Conservation (phyloP, 352 stramenopile species). For the Phytophthora lateralis region DNA sequence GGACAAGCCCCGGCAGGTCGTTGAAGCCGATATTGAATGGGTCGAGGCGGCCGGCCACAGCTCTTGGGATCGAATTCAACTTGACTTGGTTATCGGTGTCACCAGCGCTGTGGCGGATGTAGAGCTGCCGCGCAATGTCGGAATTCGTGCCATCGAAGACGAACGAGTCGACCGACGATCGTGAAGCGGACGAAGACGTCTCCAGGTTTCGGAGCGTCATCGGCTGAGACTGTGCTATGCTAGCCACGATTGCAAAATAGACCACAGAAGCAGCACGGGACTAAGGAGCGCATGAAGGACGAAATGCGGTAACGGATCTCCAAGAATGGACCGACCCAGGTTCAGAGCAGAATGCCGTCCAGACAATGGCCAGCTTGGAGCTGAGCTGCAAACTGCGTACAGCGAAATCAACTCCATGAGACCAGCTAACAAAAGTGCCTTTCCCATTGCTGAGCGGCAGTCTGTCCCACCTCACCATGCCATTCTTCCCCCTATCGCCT, state of each 20-base stretch:
- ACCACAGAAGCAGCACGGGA: not conserved
- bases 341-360: not conserved
- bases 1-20: conserved; percentile 31
- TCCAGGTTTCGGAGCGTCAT: conserved; percentile 1
- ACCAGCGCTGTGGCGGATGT: conserved; percentile 24
- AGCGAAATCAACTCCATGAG: not conserved
- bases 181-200: conserved; percentile 3
- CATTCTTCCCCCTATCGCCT: not conserved
- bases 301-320: conserved; percentile 4
- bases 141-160: conserved; percentile 39
- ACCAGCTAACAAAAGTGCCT: not conserved
- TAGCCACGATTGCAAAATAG: conserved; percentile 1
- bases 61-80: conserved; percentile 15
- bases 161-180: conserved; percentile 13
- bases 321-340: not conserved
- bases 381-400: not conserved
- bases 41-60: conserved; percentile 16
- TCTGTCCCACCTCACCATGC: not conserved
- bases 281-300: not conserved
- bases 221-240: not conserved
- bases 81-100: conserved; percentile 6
- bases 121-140: conserved; percentile 39
- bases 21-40: conserved; percentile 19
- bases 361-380: not conserved
- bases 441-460: not conserved